A percentile compares a stretch with the other conserved stretches of the same genome.
These are phyloP conservation scores for Plasmopara muralis DNA, from an alignment of 352 stramenopile genomes.

Conservation along the genomic window DNA sequence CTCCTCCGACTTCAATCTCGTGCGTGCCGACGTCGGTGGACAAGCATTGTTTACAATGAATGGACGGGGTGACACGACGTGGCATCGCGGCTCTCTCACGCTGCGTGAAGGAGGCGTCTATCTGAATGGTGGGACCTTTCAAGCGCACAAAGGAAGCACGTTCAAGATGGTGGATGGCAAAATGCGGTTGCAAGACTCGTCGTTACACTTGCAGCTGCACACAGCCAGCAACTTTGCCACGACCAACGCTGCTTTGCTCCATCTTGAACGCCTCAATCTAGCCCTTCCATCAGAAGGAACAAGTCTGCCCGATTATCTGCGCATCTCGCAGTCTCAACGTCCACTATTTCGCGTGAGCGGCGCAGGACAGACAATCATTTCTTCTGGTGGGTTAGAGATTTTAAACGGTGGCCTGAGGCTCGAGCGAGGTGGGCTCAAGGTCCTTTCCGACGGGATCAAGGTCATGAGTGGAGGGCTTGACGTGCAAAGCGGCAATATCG, in stretches of 20 bases:
- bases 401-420: conserved; percentile 50
- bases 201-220: conserved; percentile 29
- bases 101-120: conserved; percentile 17
- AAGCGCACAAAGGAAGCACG: conserved; percentile 39
- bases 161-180: conserved; percentile 44
- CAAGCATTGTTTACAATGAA: conserved; percentile 57
- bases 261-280: conserved; percentile 29
- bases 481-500: conserved; percentile 37
- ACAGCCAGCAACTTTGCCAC: conserved; percentile 9
- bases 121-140: conserved; percentile 24
- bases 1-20: conserved; percentile 58
- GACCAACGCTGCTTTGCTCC: conserved; percentile 20
- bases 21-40: conserved; percentile 48
- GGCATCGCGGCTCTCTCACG: conserved; percentile 22
- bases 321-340: conserved; percentile 27
- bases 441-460: conserved; percentile 49
- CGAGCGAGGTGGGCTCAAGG: conserved; percentile 46
- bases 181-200: conserved; percentile 34
- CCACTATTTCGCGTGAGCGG: conserved; percentile 49
- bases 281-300: conserved; percentile 13
- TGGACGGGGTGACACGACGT: conserved; percentile 41
- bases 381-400: conserved; percentile 53
- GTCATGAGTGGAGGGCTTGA: conserved; percentile 36
- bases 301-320: conserved; percentile 39
- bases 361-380: conserved; percentile 43